Percentiles rank a stretch among this genome's conserved stretches.
phyloP scores from a whole-genome alignment of 352 stramenopile genomes.

The Phytophthora aleatoria region DNA sequence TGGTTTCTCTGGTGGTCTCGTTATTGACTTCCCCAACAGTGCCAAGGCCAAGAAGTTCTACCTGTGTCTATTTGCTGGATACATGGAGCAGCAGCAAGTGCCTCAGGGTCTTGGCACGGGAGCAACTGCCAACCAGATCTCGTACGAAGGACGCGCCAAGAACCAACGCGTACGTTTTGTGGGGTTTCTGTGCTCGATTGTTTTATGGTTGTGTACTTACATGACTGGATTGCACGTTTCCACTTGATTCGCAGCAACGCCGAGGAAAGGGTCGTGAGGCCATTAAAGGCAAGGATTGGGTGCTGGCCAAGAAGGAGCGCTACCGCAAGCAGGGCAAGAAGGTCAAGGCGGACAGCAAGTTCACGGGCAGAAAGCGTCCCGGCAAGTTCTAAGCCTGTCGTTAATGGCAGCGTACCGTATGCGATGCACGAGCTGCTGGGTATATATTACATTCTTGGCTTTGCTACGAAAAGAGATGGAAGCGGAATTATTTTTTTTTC shows the following conservation, averaged over 20 bases:
- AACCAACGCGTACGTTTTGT: constrained; percentile 53
- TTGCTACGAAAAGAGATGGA: constrained; percentile 8
- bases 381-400: constrained; percentile 91
- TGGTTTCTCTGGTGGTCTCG: constrained; percentile 95
- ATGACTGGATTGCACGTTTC: constrained; percentile 3
- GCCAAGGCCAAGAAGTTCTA: constrained; percentile 99
- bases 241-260: constrained; percentile 43
- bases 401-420: constrained; percentile 14
- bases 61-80: constrained; percentile 96
- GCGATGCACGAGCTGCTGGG: constrained; percentile 25
- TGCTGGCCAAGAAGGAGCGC: constrained; percentile 98
- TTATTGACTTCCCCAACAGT: constrained; percentile 99
- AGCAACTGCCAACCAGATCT: constrained; percentile 55
- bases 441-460: constrained; percentile 60
- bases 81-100: constrained; percentile 76
- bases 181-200: not conserved
- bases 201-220: constrained; percentile 5
- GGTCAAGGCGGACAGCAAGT: constrained; percentile 98
- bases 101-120: constrained; percentile 82
- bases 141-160: constrained; percentile 65
- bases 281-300: constrained; percentile 93
- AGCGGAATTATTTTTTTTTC: constrained; percentile 22
- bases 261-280: constrained; percentile 55
- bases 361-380: constrained; percentile 96
- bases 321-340: constrained; percentile 98